Evolutionary conservation across 805 yeast species (phyloP).

Genomic region (Wickerhamiella hasegawae): DNA sequence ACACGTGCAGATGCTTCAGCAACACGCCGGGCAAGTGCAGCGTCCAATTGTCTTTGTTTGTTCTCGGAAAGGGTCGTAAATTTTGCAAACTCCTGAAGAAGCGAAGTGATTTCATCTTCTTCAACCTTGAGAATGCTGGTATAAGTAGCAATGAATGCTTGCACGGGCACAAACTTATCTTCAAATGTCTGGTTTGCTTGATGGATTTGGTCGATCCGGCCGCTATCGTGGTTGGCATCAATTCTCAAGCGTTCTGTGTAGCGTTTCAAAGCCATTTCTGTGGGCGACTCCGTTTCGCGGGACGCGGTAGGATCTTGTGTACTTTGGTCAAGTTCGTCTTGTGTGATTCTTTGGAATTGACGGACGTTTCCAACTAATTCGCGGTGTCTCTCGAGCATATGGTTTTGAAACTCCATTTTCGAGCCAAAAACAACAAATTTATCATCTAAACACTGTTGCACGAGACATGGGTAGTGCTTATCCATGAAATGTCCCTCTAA

Average conservation of each 20-base stretch:
- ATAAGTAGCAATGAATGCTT: conserved; percentile 12
- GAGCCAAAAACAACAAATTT: conserved; percentile 85
- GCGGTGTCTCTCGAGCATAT: conserved; percentile 71
- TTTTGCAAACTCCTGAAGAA: conserved; percentile 9
- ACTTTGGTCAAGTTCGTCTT: too few species aligned
- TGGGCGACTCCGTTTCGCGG: conserved; percentile 4
- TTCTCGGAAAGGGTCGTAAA: not conserved
- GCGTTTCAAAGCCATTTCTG: conserved; percentile 2
- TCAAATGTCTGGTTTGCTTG: conserved; percentile 13
- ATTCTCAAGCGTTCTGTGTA: conserved; percentile 15
- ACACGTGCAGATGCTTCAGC: too few species aligned
- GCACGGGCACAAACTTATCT: conserved; percentile 11
- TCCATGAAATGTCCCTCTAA: conserved; percentile 58
- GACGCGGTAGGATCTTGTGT: too few species aligned
- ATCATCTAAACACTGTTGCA: conserved; percentile 65
- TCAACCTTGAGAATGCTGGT: conserved; percentile 8
- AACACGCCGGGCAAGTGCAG: conserved; percentile 3
- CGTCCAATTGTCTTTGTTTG: conserved; percentile 2
- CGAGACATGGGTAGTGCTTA: conserved; percentile 64
- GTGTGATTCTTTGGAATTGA: too few species aligned
- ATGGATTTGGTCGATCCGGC: conserved; percentile 12
- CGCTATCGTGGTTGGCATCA: conserved; percentile 20
- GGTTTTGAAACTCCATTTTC: conserved; percentile 74
- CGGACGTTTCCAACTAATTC: conserved; percentile 32
- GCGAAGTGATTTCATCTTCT: conserved; percentile 10